phyloP scores from a whole-genome alignment of 2,329 filamentous ascomycete species.

The Cercospora sojina region DNA sequence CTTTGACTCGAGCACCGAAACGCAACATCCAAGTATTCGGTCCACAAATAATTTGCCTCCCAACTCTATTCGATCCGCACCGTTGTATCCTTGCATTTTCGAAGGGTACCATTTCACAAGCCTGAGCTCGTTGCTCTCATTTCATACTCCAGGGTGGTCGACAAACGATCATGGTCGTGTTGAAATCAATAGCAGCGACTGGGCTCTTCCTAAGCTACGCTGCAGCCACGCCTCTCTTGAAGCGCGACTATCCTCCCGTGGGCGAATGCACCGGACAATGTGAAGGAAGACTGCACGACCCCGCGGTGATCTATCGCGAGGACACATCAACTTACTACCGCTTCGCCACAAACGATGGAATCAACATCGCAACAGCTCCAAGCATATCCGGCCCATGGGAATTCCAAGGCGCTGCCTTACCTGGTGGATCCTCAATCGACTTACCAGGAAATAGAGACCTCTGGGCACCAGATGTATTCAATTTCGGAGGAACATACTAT shows the following conservation, averaged over 20 bases:
- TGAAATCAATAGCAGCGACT: background rate
- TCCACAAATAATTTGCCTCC: background rate
- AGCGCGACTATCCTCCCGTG: conserved; percentile 19
- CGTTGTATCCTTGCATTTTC: background rate
- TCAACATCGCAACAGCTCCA: conserved; percentile 49
- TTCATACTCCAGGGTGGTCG: background rate
- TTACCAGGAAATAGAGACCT: conserved; percentile 49
- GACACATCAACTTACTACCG: conserved; percentile 47
- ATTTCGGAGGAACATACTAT: conserved; percentile 60
- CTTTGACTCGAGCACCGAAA: background rate
- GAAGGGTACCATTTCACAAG: background rate
- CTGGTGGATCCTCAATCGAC: conserved; percentile 50
- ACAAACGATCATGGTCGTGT: background rate
- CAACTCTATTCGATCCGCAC: background rate
- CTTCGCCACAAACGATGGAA: conserved; percentile 53
- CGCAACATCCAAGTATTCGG: background rate
- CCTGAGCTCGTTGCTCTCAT: background rate
- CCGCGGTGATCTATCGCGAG: conserved; percentile 24
- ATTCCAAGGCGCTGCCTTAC: conserved; percentile 48
- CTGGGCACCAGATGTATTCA: conserved; percentile 59
- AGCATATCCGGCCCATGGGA: conserved; percentile 52
- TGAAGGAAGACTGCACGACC: conserved; percentile 25
- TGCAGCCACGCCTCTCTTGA: conserved; percentile 11
- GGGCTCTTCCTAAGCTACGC: conserved; percentile 1
- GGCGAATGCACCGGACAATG: conserved; percentile 23